These are phyloP conservation scores for Hura crepitans DNA, from an alignment of 441 rosid genomes.

Conservation along the genomic window DNA sequence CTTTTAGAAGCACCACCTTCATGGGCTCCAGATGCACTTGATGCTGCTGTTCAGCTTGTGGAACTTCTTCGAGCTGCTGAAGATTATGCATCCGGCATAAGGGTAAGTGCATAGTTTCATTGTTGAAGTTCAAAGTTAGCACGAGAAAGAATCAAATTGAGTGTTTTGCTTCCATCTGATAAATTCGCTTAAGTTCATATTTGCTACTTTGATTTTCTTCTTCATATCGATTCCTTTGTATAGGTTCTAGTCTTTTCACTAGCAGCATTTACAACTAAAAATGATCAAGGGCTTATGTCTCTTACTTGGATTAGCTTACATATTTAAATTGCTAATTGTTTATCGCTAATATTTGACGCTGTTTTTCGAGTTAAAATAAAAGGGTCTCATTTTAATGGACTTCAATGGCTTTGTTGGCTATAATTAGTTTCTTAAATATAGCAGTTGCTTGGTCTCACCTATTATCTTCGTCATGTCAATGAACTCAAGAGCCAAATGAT, in stretches of 20 bases:
- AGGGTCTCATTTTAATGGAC: too few species aligned
- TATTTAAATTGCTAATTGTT: too few species aligned
- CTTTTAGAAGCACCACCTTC: conserved; percentile 99
- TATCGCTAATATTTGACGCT: too few species aligned
- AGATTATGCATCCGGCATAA: conserved; percentile 91
- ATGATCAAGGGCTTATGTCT: not conserved
- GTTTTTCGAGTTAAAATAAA: too few species aligned
- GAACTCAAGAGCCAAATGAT: too few species aligned
- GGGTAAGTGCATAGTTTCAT: conserved; percentile 49
- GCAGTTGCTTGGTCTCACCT: too few species aligned
- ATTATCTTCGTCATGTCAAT: too few species aligned
- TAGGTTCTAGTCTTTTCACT: not conserved
- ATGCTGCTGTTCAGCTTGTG: conserved; percentile 99
- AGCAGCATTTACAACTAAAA: not conserved
- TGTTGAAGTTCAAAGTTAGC: conserved; percentile 6
- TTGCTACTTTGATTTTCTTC: not conserved
- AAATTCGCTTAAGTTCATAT: not conserved
- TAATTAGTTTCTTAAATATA: too few species aligned
- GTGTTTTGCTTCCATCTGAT: not conserved
- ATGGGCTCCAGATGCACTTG: conserved; percentile 99
- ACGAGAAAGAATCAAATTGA: not conserved
- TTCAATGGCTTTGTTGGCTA: too few species aligned
- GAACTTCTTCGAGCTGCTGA: conserved; percentile 99
- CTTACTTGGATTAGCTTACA: not conserved
- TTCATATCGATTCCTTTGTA: not conserved